Conservation (phyloP, 2,329 filamentous ascomycete genomes). For the Trichoderma arundinaceum region DNA sequence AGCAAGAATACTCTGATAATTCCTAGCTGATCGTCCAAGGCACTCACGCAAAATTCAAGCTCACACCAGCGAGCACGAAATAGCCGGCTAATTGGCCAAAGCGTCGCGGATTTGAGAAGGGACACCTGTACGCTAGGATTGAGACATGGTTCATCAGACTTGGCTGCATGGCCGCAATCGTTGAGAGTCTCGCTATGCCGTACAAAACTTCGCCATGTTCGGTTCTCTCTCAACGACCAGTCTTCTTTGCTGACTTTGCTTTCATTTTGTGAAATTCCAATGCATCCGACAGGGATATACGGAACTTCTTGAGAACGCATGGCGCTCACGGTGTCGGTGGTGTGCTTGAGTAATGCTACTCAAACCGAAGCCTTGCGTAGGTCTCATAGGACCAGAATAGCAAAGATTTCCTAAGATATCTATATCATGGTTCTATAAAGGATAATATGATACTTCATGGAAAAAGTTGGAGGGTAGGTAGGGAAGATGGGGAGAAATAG, state of each 20-base stretch:
- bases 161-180: conserved; percentile 38
- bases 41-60: conserved; percentile 47
- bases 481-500: neutral
- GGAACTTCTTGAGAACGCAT: conserved; percentile 34
- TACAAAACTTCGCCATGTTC: conserved; percentile 13
- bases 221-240: conserved; percentile 30
- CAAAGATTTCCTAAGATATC: too few species aligned
- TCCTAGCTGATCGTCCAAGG: conserved; percentile 35
- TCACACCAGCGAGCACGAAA: conserved; percentile 51
- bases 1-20: conserved; percentile 65
- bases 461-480: neutral
- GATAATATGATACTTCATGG: neutral
- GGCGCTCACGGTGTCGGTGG: neutral
- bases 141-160: conserved; percentile 28
- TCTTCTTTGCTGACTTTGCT: conserved; percentile 29
- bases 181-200: neutral
- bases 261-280: conserved; percentile 41
- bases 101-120: conserved; percentile 39
- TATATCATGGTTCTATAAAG: neutral
- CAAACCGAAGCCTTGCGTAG: neutral
- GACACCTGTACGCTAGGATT: conserved; percentile 32
- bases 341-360: neutral
- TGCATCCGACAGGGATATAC: conserved; percentile 52
- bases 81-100: conserved; percentile 36
- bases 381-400: neutral